Base-by-base conservation (phyloP, 805 yeast species). In the Wickerhamomyces chaumierensis region DNA sequence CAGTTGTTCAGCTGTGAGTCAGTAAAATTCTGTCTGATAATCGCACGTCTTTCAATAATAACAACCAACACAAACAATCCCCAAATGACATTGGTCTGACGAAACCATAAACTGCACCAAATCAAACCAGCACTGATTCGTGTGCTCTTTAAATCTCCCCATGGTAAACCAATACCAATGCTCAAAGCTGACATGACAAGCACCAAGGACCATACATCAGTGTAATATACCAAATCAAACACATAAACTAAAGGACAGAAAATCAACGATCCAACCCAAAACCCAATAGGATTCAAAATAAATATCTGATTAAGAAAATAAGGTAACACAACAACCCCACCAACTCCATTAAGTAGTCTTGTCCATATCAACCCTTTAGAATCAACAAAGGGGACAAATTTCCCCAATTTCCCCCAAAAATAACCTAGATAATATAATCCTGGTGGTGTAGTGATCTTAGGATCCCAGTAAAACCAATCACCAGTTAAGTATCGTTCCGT, bases 71-170 rank as follows among this genome's bases (percentile, higher is more conserved):
- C 64, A 46, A 83, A 77, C 0, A 71, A 75, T 13, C 75, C 68
- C 98, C 98, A 92, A 0, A 87, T 65, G 27, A 92, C 78, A 51
- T 92, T 92, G 0, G 98, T 92, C 51, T 92, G 98, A 45, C 98
- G 71, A 54, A 92, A 80, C 53, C 72, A 61, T 29, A 92, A 63
- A 51, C 95, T 81, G 4, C 68, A 21, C 5, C 76, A 67, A 0
- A 84, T 83, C 19, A 78, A 47, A 5, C 71, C 2, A 0, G 81
- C 80, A 41, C 86, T 66, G 1, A 65, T 25, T 54, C 61, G 56
- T 16, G 63, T 48, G 41, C 68, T 63, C 9, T 35, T 44, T 9
- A 33, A 51, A 17, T 55, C 55, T 8, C 66, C 66, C 41, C 50
- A 54, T 3, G 67, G 68, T 16, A 58, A 39, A 0, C 62, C 62